phyloP scores from a whole-genome alignment of 495 filamentous ascomycete genomes.

The Aspergillus asperescens region DNA sequence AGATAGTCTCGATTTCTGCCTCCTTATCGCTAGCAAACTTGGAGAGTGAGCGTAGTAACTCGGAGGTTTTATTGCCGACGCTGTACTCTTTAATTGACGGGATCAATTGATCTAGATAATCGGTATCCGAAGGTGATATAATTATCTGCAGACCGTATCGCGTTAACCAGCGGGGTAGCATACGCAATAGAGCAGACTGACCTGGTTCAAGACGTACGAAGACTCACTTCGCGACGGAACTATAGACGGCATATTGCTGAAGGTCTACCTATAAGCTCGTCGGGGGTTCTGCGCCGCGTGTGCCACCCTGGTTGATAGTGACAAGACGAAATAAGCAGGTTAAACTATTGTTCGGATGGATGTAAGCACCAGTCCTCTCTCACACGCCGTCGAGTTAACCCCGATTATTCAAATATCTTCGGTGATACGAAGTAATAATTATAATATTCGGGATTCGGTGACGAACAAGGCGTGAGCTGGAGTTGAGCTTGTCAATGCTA shows the following conservation, averaged over 20 bases:
- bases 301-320: too few species aligned
- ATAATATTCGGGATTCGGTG: too few species aligned
- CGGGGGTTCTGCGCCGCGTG: too few species aligned
- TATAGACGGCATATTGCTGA: conserved; percentile 27
- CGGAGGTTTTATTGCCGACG: conserved; percentile 62
- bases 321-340: too few species aligned
- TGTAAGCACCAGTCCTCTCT: too few species aligned
- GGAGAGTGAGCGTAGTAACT: conserved; percentile 70
- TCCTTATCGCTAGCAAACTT: conserved; percentile 83
- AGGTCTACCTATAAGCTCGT: too few species aligned
- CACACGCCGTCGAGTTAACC: too few species aligned
- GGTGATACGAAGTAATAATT: too few species aligned
- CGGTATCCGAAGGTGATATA: conserved; percentile 81
- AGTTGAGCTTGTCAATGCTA: neutral
- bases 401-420: too few species aligned
- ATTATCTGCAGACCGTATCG: conserved; percentile 61
- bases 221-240: conserved; percentile 30
- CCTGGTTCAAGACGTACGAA: conserved; percentile 40
- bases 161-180: conserved; percentile 1
- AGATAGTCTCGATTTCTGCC: conserved; percentile 87
- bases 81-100: conserved; percentile 88
- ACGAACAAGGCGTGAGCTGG: too few species aligned
- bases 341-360: too few species aligned
- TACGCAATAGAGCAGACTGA: conserved; percentile 8
- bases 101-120: conserved; percentile 93